Base-by-base conservation (phyloP, 2,329 filamentous ascomycete species). In the Daldinia sp. region DNA sequence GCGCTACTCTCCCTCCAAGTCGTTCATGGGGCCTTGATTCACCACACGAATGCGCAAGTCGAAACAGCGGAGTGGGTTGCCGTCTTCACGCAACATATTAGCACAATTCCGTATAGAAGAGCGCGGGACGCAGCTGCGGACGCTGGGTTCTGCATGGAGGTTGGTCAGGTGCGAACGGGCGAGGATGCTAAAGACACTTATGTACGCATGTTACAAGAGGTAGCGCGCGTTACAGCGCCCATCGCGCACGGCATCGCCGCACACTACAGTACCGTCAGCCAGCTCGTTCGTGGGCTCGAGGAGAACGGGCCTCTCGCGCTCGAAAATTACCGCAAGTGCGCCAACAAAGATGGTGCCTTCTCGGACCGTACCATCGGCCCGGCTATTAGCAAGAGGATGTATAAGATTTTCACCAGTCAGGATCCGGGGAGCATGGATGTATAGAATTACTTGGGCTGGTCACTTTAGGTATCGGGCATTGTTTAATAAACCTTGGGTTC, bases 71-170 rank as follows among this genome's bases (percentile, higher is more conserved):
- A 89, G 68, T 92, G 90, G 89, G 87, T 94, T 27, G 80, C 83
- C 27, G 81, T 85, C 30, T 92, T 94, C 70, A 94, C 92, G 0
- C 89, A 93, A 71, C 89, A 94, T 73, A 88, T 94, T 49, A 90
- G 90, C 6, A 91, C 88, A 1, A 87, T 90, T 19, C 91, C 90
- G 0, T 94, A 94, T 75, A 86, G 86, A 66, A 84, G 80, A 52
- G 81, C 83, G 68, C 77, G 78, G 19, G 84, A 87, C 57, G 75
- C 77, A 30, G 74, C 77, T 49, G 81, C 83, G 1, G 80, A 83
- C 10, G 87, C 86, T 1, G 82, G 85, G 0, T 94, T 94, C 74
- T 94, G 91, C 77, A 93, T 94, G 89, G 90, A 92, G 54, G 80
- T 82, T 0, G 91, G 91, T 0, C 91, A 94, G 76, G 89, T 94